Conservation (phyloP, 176 grass and related monocot genomes). For the Rhynchospora pubera region DNA sequence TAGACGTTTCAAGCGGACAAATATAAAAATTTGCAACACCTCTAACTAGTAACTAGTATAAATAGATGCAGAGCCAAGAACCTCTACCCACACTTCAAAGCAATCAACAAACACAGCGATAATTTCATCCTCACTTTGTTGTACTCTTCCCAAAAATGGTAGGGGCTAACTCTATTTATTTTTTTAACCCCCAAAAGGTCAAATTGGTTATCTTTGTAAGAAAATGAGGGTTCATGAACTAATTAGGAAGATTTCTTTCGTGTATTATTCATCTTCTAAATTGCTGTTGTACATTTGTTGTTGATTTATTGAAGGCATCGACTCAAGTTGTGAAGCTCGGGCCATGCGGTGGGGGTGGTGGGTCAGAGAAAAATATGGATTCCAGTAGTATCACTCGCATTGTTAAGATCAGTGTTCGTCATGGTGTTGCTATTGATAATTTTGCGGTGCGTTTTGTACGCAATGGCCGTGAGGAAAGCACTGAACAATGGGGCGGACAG, state of each 20-base stretch:
- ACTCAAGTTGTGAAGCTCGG: not conserved
- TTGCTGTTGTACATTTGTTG: not conserved
- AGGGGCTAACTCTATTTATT: not conserved
- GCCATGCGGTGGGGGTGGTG: slow-evolving; percentile 34
- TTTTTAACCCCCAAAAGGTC: not conserved
- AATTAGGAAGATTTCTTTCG: not conserved
- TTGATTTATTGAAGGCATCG: not conserved
- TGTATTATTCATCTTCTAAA: not conserved
- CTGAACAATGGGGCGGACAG: slow-evolving; percentile 31
- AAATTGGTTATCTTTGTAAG: not conserved
- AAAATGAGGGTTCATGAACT: not conserved
- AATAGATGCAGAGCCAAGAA: not conserved
- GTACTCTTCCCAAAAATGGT: not conserved
- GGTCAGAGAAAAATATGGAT: slow-evolving; percentile 31
- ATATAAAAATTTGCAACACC: not conserved
- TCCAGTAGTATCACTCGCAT: slow-evolving; percentile 30
- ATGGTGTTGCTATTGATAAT: slow-evolving; percentile 30
- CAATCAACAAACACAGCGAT: not conserved
- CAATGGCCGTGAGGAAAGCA: slow-evolving; percentile 28
- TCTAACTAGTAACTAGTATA: not conserved
- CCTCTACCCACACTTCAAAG: not conserved
- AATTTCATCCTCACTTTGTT: not conserved
- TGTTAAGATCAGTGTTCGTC: slow-evolving; percentile 35
- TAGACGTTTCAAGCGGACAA: not conserved
- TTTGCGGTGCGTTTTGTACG: slow-evolving; percentile 27